Conservation (phyloP, 2,329 filamentous ascomycete species). For the Monilinia fructicola region DNA sequence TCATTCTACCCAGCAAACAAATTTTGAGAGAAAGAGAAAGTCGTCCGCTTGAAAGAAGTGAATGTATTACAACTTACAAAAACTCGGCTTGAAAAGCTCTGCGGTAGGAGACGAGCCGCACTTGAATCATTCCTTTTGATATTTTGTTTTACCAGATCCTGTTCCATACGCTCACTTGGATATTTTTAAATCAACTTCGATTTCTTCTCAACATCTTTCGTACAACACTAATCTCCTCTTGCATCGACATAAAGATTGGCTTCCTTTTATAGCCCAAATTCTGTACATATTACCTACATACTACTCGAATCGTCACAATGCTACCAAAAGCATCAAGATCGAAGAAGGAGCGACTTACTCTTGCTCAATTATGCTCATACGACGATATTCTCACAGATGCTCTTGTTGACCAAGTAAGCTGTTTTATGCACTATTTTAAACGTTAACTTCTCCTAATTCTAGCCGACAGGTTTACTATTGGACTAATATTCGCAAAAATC, state of each 20-base stretch:
- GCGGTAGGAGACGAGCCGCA: constrained; percentile 1
- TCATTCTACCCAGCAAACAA: background rate
- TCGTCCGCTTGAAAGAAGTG: background rate
- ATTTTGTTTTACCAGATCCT: constrained; percentile 4
- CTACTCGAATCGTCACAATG: constrained; percentile 39
- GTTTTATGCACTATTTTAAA: constrained; percentile 1
- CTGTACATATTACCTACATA: background rate
- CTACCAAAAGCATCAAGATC: constrained; percentile 47
- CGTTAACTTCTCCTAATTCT: constrained; percentile 11
- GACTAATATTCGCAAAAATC: constrained; percentile 94
- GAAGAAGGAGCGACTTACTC: constrained; percentile 73
- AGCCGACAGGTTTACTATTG: constrained; percentile 80
- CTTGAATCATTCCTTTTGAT: constrained; percentile 13
- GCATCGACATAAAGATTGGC: constrained; percentile 7
- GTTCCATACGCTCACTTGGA: constrained; percentile 14
- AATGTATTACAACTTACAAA: constrained; percentile 6
- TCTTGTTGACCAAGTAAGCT: constrained; percentile 86
- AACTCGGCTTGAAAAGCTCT: background rate
- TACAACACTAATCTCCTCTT: constrained; percentile 1
- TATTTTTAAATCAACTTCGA: constrained; percentile 8
- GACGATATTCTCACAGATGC: constrained; percentile 96
- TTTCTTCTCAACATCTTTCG: constrained; percentile 1
- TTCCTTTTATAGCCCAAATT: background rate
- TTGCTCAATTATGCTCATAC: constrained; percentile 86
- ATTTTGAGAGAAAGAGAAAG: too few species aligned